Percentiles rank a stretch among this genome's conserved stretches.
phyloP scores from a whole-genome alignment of 1,139 yeast species.

The Zhuliangozyma parablackwelliae region DNA sequence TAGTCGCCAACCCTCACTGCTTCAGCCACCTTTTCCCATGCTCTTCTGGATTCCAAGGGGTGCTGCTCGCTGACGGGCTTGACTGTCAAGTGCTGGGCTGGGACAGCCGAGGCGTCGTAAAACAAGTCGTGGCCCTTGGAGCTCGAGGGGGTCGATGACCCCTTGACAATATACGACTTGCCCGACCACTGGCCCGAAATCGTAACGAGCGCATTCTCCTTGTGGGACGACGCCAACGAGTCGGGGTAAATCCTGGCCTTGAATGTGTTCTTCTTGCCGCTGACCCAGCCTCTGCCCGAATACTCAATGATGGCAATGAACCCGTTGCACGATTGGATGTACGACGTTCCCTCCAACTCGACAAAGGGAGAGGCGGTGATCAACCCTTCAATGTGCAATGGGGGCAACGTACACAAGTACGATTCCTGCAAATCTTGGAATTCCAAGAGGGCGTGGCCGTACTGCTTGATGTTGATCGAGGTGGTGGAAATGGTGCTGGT shows the following conservation, averaged over 20 bases:
- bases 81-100: constrained; percentile 58
- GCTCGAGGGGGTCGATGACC: constrained; percentile 31
- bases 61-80: constrained; percentile 77
- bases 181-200: constrained; percentile 93
- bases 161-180: constrained; percentile 48
- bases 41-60: constrained; percentile 71
- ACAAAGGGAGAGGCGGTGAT: constrained; percentile 86
- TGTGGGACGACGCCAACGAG: constrained; percentile 41
- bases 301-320: constrained; percentile 71
- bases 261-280: constrained; percentile 92
- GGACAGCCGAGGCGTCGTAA: constrained; percentile 58
- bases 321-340: constrained; percentile 78
- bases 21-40: constrained; percentile 86
- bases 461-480: constrained; percentile 79
- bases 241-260: constrained; percentile 74
- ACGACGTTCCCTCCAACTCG: constrained; percentile 81
- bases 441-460: constrained; percentile 79
- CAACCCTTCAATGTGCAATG: constrained; percentile 93
- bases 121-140: constrained; percentile 51
- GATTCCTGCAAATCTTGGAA: constrained; percentile 59
- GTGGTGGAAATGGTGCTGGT: constrained; percentile 77
- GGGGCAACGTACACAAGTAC: constrained; percentile 84
- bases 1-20: constrained; percentile 74
- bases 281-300: constrained; percentile 89
- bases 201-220: constrained; percentile 68